These are phyloP conservation scores for Mytilinidion resinicola DNA, from an alignment of 495 filamentous ascomycete species.

Conservation along the genomic window DNA sequence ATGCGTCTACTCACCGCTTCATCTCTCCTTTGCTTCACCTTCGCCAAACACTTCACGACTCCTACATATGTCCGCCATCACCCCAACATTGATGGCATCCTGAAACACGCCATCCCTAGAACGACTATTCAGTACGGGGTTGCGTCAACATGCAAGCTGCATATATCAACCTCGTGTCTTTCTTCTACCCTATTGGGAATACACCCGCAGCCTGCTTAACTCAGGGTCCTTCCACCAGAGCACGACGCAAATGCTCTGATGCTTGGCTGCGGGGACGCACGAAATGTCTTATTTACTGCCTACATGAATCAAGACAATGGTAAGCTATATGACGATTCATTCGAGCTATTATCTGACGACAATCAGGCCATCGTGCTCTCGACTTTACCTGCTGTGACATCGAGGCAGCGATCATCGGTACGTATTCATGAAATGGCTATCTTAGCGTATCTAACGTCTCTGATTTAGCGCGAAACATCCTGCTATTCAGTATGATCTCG, in stretches of 20 bases:
- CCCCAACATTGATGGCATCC: no score
- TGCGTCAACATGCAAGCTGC: not conserved
- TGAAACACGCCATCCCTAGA: no score
- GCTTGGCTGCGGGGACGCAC: conserved; percentile 36
- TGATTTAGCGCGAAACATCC: conserved; percentile 45
- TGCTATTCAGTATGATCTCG: conserved; percentile 44
- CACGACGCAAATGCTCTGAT: conserved; percentile 44
- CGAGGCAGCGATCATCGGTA: conserved; percentile 45
- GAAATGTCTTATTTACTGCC: conserved; percentile 21
- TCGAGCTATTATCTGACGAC: conserved; percentile 11
- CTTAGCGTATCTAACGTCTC: not conserved
- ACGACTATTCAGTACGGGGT: no score
- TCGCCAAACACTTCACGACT: no score
- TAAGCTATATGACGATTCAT: not conserved
- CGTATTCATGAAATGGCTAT: not conserved
- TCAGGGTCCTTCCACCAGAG: conserved; percentile 41
- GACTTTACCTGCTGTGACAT: conserved; percentile 47
- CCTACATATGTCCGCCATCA: no score
- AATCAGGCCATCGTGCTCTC: conserved; percentile 3
- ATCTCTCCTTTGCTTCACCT: no score
- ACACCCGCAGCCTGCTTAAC: conserved; percentile 48
- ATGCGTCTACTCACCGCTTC: no score
- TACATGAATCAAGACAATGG: conserved; percentile 2
- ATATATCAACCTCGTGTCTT: conserved; percentile 7
- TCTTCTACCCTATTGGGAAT: conserved; percentile 47